Conservation (phyloP, 2,329 filamentous ascomycete genomes). For the Colletotrichum agaves region DNA sequence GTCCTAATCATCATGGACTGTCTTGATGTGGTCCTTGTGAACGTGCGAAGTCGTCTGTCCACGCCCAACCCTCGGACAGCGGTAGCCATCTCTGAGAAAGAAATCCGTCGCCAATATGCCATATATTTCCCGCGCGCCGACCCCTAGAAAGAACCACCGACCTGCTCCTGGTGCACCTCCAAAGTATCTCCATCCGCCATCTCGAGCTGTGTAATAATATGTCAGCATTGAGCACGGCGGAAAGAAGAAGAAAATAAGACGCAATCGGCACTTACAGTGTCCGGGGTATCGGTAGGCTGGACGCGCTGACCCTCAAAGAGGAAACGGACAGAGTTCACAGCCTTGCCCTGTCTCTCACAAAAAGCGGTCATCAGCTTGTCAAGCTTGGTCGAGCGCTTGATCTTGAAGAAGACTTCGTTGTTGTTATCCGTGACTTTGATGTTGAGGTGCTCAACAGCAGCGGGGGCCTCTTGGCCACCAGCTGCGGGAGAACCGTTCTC, state of each 20-base stretch:
- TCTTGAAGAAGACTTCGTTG: slow-evolving; percentile 99
- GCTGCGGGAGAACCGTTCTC: slow-evolving; percentile 58
- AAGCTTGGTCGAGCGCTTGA: slow-evolving; percentile 94
- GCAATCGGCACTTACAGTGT: slow-evolving; percentile 74
- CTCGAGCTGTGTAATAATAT: slow-evolving; percentile 74
- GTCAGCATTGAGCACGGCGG: slow-evolving; percentile 37
- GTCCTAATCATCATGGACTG: slow-evolving; percentile 35
- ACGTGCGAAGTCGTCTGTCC: slow-evolving; percentile 9
- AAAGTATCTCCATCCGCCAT: slow-evolving; percentile 97
- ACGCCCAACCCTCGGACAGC: slow-evolving; percentile 12
- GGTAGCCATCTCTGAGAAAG: slow-evolving; percentile 16
- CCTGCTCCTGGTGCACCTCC: slow-evolving; percentile 98
- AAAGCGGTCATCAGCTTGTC: slow-evolving; percentile 99
- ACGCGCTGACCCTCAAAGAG: slow-evolving; percentile 96
- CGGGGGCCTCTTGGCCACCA: slow-evolving; percentile 53
- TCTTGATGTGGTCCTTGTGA: slow-evolving; percentile 14
- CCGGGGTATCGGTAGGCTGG: slow-evolving; percentile 87
- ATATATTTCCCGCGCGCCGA: not conserved
- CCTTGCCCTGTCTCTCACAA: slow-evolving; percentile 95
- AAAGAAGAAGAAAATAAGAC: not conserved
- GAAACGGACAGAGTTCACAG: slow-evolving; percentile 85
- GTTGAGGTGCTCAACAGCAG: slow-evolving; percentile 85
- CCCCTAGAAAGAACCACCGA: slow-evolving; percentile 69
- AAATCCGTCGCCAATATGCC: slow-evolving; percentile 16
- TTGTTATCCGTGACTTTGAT: slow-evolving; percentile 99